phyloP scores from a whole-genome alignment of 306 rosid genomes.

The Prunus mira region DNA sequence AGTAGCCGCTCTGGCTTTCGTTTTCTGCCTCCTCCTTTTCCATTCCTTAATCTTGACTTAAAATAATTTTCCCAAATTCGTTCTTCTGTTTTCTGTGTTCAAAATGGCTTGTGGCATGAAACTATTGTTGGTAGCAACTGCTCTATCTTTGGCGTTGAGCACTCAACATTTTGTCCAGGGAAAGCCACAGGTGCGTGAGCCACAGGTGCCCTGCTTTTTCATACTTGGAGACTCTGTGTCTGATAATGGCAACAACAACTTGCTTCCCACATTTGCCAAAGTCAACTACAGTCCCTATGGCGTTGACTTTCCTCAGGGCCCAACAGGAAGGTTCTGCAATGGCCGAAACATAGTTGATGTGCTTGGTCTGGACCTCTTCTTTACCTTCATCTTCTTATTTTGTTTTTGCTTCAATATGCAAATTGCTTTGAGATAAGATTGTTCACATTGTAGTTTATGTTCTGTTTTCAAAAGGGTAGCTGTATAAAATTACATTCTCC shows the following conservation, averaged over 20 bases:
- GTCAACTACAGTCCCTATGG: conserved; percentile 63
- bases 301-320: conserved; percentile 54
- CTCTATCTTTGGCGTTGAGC: conserved; percentile 5
- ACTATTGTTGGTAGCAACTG: background rate
- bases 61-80: background rate
- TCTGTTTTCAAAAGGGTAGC: no score
- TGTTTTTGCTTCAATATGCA: no score
- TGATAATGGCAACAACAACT: conserved; percentile 64
- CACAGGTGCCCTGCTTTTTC: conserved; percentile 80
- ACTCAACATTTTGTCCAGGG: conserved; percentile 29
- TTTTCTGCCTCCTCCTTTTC: background rate
- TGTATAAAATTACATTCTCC: no score
- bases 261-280: conserved; percentile 39
- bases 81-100: background rate
- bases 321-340: conserved; percentile 60
- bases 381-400: background rate
- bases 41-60: background rate
- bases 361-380: conserved; percentile 1
- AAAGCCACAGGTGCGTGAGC: conserved; percentile 55
- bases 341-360: conserved; percentile 48
- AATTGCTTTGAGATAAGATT: background rate
- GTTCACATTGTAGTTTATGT: no score
- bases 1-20: background rate
- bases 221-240: conserved; percentile 72
- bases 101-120: background rate